These are phyloP conservation scores for barrel medic (Medicago truncatula) DNA, from an alignment of 306 rosid species.

Conservation along the genomic window MtrunA17r5.0-ANR NC_053044.1:10399501-10400000, in stretches of 20 bases:
- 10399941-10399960: too few relatives aligned
- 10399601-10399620: not conserved
- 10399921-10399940: too few relatives aligned
- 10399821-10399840: not conserved
- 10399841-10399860: too few relatives aligned
- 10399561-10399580: slow-evolving; percentile 86
- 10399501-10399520: slow-evolving; percentile 66
- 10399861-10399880: too few relatives aligned
- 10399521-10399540: slow-evolving; percentile 73
- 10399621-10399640: not conserved
- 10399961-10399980: too few relatives aligned
- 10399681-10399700: slow-evolving; percentile 30
- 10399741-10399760: not conserved
- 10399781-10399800: not conserved
- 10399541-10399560: slow-evolving; percentile 83
- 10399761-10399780: not conserved
- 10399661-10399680: slow-evolving; percentile 43
- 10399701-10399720: slow-evolving; percentile 23
- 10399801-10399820: not conserved
- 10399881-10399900: too few relatives aligned
- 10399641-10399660: slow-evolving; percentile 56
- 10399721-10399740: slow-evolving; percentile 8
- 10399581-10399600: slow-evolving; percentile 44
- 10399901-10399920: too few relatives aligned
- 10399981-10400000: too few relatives aligned